These are phyloP conservation scores for Suillus decipiens DNA, from an alignment of 768 basidiomycete species.

Conservation along the genomic window DNA sequence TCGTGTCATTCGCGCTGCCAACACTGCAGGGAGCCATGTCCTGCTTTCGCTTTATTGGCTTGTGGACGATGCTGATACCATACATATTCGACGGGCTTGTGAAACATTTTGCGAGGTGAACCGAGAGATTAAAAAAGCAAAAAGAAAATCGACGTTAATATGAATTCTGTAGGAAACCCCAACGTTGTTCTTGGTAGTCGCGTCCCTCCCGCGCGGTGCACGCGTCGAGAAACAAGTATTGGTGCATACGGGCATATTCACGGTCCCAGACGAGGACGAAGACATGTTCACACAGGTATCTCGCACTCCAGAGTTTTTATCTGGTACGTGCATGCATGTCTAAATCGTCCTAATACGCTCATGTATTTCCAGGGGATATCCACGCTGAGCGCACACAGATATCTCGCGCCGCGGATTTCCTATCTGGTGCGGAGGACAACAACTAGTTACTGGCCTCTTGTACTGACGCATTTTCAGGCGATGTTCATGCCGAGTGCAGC, in stretches of 20 bases:
- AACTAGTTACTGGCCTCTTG: not conserved
- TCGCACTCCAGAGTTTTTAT: slow-evolving; percentile 33
- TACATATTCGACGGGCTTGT: slow-evolving; percentile 44
- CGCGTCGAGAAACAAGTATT: slow-evolving; percentile 76
- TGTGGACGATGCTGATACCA: slow-evolving; percentile 39
- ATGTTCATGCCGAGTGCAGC: not conserved
- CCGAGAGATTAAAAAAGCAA: not conserved
- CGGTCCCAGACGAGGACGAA: slow-evolving; percentile 45
- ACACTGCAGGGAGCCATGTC: slow-evolving; percentile 59
- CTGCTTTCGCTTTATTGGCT: slow-evolving; percentile 80
- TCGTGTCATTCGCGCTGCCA: slow-evolving; percentile 58
- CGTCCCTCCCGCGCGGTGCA: slow-evolving; percentile 70
- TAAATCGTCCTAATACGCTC: not conserved
- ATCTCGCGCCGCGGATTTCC: slow-evolving; percentile 37
- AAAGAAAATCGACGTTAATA: not conserved
- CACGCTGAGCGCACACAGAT: slow-evolving; percentile 20
- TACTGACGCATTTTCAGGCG: not conserved
- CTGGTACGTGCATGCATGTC: slow-evolving; percentile 36
- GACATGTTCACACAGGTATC: slow-evolving; percentile 39
- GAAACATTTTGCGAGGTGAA: slow-evolving; percentile 24
- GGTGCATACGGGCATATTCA: slow-evolving; percentile 64
- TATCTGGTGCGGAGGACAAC: slow-evolving; percentile 38
- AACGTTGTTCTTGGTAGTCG: slow-evolving; percentile 61
- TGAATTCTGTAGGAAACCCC: slow-evolving; percentile 33
- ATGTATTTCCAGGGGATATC: not conserved